Evolutionary conservation across 805 yeast genomes (phyloP), one percentile per base, ranked within the genome.

Genomic region (Komagataella pastoris): DNA sequence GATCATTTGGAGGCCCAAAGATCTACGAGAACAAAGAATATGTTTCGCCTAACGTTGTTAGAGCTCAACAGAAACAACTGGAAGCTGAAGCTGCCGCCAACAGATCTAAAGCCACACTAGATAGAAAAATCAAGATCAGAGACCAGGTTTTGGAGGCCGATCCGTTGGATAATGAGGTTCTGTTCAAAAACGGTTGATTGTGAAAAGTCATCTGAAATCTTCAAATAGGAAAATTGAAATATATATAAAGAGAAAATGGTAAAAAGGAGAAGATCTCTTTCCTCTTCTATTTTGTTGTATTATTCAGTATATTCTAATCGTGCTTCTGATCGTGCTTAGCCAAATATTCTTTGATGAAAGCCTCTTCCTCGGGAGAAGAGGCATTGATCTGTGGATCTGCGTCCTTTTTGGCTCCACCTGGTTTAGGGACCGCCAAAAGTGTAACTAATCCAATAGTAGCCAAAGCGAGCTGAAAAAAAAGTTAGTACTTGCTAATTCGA

Each of bases 1-100:
- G 99, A 49, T 88, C 97, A 1, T 93, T 93, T 61, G 91, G 97
- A 52, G 99, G 99, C 18, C 97, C 98, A 57, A 88, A 90, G 76
- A 89, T 93, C 57, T 93, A 88, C 69, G 98, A 93, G 64, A 93
- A 93, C 73, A 90, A 88, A 73, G 93, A 91, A 69, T 93, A 87
- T 68, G 96, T 93, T 49, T 87, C 96, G 54, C 99, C 99, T 57
- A 93, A 93, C 74, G 81, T 86, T 54, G 91, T 85, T 45, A 85
- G 99, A 73, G 88, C 99, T 10, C 97, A 90, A 73, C 55, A 76
- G 57, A 86, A 80, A 65, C 85, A 83, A 59, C 79, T 85, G 63
- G 81, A 85, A 52, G 97, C 97, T 3, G 79, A 75, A 51, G 81
- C 81, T 58, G 96, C 97, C 47, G 76, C 75, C 57, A 67, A 79